Evolutionary conservation across 176 grass and related monocot species (phyloP), one percentile per base, ranked within the genome.

Genomic region (Puccinellia tenuiflora): DNA sequence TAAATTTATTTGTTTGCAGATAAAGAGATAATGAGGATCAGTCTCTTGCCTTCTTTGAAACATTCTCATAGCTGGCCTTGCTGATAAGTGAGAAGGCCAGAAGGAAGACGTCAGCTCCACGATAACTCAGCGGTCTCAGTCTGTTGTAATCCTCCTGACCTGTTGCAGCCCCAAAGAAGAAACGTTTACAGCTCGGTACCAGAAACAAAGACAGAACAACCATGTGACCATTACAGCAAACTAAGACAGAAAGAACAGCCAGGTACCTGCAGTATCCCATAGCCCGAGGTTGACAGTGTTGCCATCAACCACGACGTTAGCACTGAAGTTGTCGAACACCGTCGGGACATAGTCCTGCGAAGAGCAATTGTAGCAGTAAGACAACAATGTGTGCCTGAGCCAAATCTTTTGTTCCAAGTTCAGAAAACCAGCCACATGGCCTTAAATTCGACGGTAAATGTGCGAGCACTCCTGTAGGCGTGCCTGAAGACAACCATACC

Each of bases 51-150:
- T 94, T 94, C 88, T 91, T 94, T 7, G 91, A 90, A 85, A 93
- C 91, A 81, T 94, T 94, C 81, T 88, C 88, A 57, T 94, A 94
- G 39, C 88, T 94, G 55, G 92, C 92, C 84, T 94, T 94, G 60
- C 92, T 94, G 78, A 94, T 94, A 31, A 94, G 88, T 30, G 92
- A 94, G 84, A 94, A 94, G 56, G 92, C 88, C 83, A 94, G 88
- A 79, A 91, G 88, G 68, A 94, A 94, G 84, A 94, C 88, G 68
- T 94, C 92, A 46, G 92, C 92, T 71, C 92, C 92, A 81, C 92
- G 88, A 69, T 94, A 94, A 24, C 92, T 94, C 73, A 94, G 81
- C 47, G 92, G 88, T 86, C 92, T 94, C 87, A 94, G 81, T 81
- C 92, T 88, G 57, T 91, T 94, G 86, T 94, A 91, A 68, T 94